These are phyloP conservation scores for Nyctanthes arbortristis DNA, from an alignment of 257 asterid genomes.

Conservation along the genomic window DNA sequence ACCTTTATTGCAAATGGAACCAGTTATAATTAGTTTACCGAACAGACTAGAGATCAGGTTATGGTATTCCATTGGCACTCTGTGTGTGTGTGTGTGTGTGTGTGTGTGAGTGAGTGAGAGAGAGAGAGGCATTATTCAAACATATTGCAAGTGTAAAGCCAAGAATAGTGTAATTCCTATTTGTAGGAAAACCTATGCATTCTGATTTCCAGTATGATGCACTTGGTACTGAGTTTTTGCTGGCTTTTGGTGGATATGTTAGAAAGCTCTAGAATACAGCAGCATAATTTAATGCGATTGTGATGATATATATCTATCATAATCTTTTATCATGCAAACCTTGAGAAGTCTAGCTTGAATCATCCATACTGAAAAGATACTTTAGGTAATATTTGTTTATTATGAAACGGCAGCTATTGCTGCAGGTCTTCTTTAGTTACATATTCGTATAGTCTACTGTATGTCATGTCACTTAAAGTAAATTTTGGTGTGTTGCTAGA, in stretches of 20 bases:
- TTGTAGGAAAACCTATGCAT: neutral
- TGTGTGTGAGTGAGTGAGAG: no score
- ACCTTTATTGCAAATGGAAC: no score
- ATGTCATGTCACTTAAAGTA: constrained; percentile 17
- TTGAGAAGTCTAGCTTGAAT: neutral
- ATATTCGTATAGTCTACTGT: constrained; percentile 1
- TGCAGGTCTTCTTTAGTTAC: neutral
- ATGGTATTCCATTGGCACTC: no score
- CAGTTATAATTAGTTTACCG: no score
- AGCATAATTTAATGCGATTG: neutral
- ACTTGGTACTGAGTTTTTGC: neutral
- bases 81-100: no score
- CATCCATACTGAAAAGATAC: neutral
- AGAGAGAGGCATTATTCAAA: no score
- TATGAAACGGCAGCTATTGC: constrained; percentile 8
- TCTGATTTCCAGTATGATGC: neutral
- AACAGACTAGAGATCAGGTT: no score
- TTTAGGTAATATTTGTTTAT: neutral
- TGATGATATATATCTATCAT: neutral
- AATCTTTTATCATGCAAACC: neutral
- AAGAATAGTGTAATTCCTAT: neutral
- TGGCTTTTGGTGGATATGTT: constrained; percentile 10
- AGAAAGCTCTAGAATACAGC: neutral
- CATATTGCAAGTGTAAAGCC: neutral
- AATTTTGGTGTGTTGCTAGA: constrained; percentile 7